Evolutionary conservation across 1,139 yeast species (phyloP), one percentile per base, ranked within the genome.

Genomic region (Ogataea hybrid): DNA sequence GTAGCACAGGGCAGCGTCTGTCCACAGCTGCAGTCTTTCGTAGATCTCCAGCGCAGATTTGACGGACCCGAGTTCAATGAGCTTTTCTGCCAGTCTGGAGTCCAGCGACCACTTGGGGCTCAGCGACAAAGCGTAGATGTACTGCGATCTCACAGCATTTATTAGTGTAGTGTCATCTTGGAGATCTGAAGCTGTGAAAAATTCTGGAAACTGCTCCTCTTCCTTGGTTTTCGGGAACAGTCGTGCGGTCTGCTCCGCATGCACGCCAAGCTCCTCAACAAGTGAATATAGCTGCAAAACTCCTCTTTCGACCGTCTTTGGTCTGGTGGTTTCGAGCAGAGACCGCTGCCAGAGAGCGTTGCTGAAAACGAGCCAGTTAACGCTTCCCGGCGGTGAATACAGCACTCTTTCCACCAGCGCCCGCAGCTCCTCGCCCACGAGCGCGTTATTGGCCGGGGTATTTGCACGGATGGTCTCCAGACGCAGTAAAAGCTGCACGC

Each of bases 281-380:
- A 94, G 70, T 4, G 95, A 82, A 39, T 92, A 94, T 83, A 94
- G 82, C 64, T 94, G 98, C 41, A 92, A 70, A 11, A 90, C 81
- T 41, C 97, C 97, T 62, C 98, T 77, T 64, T 94, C 98, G 17
- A 90, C 82, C 1, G 97, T 90, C 58, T 86, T 81, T 3, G 95
- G 81, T 50, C 81, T 83, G 34, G 73, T 73, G 0, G 96, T 78
- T 62, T 94, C 98, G 32, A 90, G 69, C 14, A 86, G 55, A 10
- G 96, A 87, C 59, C 98, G 75, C 56, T 84, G 87, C 96, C 97
- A 90, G 41, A 94, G 69, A 0, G 96, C 88, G 51, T 94, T 72
- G 4, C 94, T 79, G 57, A 82, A 88, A 4, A 92, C 63, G 1
- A 86, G 67, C 95, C 97, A 89, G 62, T 86, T 84, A 22, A 77